Evolutionary conservation across 75 land plant genomes (phyloP), one percentile per base, ranked within the genome.

Genomic region (Picea sitchensis): DNA sequence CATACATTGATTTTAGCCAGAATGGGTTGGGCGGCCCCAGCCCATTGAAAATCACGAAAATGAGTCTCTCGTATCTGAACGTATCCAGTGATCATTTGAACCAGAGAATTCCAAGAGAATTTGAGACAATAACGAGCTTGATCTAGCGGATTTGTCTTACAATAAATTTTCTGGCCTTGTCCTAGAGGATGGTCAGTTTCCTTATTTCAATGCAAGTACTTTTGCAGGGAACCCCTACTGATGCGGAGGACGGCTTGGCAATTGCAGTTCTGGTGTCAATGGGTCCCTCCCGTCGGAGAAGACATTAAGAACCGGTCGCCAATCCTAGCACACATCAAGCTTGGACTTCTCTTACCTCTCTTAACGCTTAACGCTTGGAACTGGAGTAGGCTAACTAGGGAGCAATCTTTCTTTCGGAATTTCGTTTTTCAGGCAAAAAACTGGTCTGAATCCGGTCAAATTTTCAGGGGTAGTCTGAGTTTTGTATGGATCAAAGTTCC

Each of bases 131-230:
- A 59, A 36, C 72, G 32, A 47, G 54, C 1, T 58, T 88, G 56
- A 76, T 81, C 17, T 32, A 78, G 71, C 62, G 56, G 88, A 88
- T 67, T 86, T 88, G 82, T 88, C 89, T 20, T 82, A 72, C 85
- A 88, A 88, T 82, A 79, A 88, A 17, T 76, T 88, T 41, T 86
- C 85, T 4, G 89, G 89, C 1, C n/a, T 59, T 17, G 65, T 86
- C 2, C 88, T 88, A 0, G 61, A 60, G 38, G 9, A 8, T 7
- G 9, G 54, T 47, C 38, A 2, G 2, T 1, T 7, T 47, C 34
- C 36, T 9, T 80, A 73, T 18, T 83, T 76, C 78, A 81, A 84
- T 23, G 82, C 68, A 2, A 76, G 76, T 31, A 32, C 80, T 13
- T 86, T 86, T 58, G 83, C 44, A 61, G 88, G 88, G 61, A 86